Evolutionary conservation across 1,284 basidiomycete genomes (phyloP).

Genomic region (Porodaedalea pini): DNA sequence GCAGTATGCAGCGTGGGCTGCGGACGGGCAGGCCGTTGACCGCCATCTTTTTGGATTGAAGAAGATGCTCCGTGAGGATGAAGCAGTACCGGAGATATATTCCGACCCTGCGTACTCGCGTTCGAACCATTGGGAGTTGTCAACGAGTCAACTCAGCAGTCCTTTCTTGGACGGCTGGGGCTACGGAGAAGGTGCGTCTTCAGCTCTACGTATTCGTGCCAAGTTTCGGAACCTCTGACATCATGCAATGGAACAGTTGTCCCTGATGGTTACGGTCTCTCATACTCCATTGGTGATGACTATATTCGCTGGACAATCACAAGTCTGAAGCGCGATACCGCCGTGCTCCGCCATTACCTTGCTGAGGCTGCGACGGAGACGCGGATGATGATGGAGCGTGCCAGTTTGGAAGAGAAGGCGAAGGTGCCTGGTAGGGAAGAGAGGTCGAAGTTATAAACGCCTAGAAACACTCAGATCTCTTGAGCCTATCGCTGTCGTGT

Average conservation of each 20-base stretch:
- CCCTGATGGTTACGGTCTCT: slow-evolving; percentile 88
- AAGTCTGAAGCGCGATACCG: slow-evolving; percentile 65
- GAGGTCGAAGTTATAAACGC: slow-evolving; percentile 13
- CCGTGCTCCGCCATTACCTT: slow-evolving; percentile 66
- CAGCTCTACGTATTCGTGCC: not conserved
- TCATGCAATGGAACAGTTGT: slow-evolving; percentile 57
- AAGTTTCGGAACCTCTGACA: slow-evolving; percentile 9
- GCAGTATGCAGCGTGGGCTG: slow-evolving; percentile 86
- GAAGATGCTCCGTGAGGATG: slow-evolving; percentile 74
- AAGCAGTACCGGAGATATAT: slow-evolving; percentile 77
- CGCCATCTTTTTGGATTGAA: slow-evolving; percentile 94
- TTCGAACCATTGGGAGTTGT: slow-evolving; percentile 88
- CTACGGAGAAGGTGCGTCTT: slow-evolving; percentile 82
- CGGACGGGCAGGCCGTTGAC: slow-evolving; percentile 94
- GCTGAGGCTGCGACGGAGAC: slow-evolving; percentile 79
- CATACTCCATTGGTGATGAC: slow-evolving; percentile 87
- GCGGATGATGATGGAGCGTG: slow-evolving; percentile 70
- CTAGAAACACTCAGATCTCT: not conserved
- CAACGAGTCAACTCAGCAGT: slow-evolving; percentile 85
- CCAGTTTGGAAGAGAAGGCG: slow-evolving; percentile 36
- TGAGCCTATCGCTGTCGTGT: not conserved
- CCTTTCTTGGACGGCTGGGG: slow-evolving; percentile 93
- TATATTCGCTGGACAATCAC: slow-evolving; percentile 94
- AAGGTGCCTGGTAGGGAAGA: slow-evolving; percentile 21
- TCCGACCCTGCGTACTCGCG: slow-evolving; percentile 69